These are phyloP conservation scores for Aureobasidium sp. DNA, from an alignment of 2,329 filamentous ascomycete genomes.

Conservation along the genomic window DNA sequence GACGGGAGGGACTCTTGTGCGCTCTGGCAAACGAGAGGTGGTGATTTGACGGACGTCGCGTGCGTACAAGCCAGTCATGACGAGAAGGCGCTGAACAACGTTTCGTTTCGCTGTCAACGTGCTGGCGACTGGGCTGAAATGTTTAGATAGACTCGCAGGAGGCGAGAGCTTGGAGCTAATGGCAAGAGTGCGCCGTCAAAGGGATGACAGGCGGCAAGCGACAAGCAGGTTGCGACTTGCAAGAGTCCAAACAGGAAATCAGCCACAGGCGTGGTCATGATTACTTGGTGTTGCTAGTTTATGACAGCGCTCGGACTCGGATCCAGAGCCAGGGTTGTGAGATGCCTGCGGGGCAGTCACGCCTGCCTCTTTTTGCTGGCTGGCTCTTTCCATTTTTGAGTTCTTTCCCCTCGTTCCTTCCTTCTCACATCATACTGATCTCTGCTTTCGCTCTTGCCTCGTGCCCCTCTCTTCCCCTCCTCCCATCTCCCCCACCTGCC, in stretches of 20 bases:
- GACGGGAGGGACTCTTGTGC: neutral
- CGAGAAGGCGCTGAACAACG: conserved; percentile 5
- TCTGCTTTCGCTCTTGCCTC: conserved; percentile 1
- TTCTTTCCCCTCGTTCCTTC: conserved; percentile 20
- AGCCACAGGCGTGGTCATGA: conserved; percentile 7
- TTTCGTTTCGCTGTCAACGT: conserved; percentile 9
- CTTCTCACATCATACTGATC: conserved; percentile 17
- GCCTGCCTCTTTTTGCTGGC: conserved; percentile 1
- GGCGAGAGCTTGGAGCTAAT: neutral
- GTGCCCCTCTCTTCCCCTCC: conserved; percentile 13
- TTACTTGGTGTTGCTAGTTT: conserved; percentile 1
- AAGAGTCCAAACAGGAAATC: conserved; percentile 9
- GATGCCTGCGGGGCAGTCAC: neutral
- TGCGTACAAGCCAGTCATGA: conserved; percentile 1
- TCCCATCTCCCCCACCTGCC: conserved; percentile 9
- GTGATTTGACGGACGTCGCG: conserved; percentile 6
- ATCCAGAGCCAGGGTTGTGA: conserved; percentile 1
- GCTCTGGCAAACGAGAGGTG: neutral
- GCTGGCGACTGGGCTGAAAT: conserved; percentile 4
- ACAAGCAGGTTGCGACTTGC: conserved; percentile 10
- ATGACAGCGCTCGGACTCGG: conserved; percentile 4
- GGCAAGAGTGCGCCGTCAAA: neutral
- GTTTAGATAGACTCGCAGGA: neutral
- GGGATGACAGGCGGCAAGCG: neutral
- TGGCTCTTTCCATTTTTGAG: conserved; percentile 1